A percentile compares a stretch with the other conserved stretches of the same genome.
Evolutionary conservation across 2,329 filamentous ascomycete species (phyloP).

Genomic region (Leptographium procerum): DNA sequence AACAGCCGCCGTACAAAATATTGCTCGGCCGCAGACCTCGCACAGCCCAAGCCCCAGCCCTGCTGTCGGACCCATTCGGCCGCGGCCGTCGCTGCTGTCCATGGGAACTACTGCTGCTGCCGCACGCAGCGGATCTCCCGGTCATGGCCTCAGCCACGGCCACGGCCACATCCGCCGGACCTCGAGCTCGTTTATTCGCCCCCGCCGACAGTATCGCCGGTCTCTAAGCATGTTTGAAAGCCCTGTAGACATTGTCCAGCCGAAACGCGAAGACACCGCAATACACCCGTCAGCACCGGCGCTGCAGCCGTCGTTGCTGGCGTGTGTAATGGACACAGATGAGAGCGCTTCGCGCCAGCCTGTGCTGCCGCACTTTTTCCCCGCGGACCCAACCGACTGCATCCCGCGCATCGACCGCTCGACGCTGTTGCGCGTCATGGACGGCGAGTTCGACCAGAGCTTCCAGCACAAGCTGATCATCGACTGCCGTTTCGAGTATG

Average conservation of each 20-base stretch:
- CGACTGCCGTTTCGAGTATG: conserved; percentile 97
- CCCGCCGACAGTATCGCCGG: conserved; percentile 79
- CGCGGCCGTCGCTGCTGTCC: conserved; percentile 54
- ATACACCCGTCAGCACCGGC: conserved; percentile 33
- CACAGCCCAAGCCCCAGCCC: conserved; percentile 36
- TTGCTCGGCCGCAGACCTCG: conserved; percentile 27
- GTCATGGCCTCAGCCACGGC: not conserved
- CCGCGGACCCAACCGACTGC: conserved; percentile 69
- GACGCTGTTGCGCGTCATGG: conserved; percentile 76
- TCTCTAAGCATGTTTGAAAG: conserved; percentile 98
- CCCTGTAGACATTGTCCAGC: conserved; percentile 75
- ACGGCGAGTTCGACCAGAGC: conserved; percentile 65
- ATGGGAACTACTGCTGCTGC: conserved; percentile 29
- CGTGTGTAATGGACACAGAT: conserved; percentile 76
- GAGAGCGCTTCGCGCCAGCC: conserved; percentile 45
- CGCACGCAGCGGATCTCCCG: conserved; percentile 60
- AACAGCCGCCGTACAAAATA: conserved; percentile 17
- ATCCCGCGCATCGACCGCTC: conserved; percentile 76
- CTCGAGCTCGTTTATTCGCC: conserved; percentile 60
- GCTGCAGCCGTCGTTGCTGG: conserved; percentile 41
- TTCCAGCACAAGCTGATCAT: conserved; percentile 80
- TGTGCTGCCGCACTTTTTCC: conserved; percentile 71
- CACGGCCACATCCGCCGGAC: conserved; percentile 56
- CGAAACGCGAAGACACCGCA: conserved; percentile 49
- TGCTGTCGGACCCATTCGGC: conserved; percentile 43